phyloP scores from a whole-genome alignment of 2,329 filamentous ascomycete genomes.

The Chlorencoelia australis region DNA sequence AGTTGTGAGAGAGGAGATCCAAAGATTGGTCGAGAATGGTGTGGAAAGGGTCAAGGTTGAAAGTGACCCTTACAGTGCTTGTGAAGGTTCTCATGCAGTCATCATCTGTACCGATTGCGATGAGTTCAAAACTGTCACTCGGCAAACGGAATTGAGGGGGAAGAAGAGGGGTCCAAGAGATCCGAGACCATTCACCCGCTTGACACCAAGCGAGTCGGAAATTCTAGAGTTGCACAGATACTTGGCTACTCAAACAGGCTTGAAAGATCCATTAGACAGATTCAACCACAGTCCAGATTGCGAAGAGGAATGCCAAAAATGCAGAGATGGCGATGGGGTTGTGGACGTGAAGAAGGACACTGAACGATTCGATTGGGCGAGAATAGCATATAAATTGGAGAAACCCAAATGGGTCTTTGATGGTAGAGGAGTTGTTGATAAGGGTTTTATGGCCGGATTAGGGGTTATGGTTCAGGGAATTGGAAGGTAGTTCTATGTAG shows the following conservation, averaged over 20 bases:
- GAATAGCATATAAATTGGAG: slow-evolving; percentile 34
- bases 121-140: slow-evolving; percentile 33
- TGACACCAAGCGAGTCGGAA: not conserved
- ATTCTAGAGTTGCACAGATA: not conserved
- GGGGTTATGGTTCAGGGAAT: slow-evolving; percentile 21
- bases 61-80: slow-evolving; percentile 34
- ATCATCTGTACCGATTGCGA: slow-evolving; percentile 44
- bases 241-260: not conserved
- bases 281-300: slow-evolving; percentile 21
- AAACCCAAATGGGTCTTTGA: slow-evolving; percentile 41
- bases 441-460: slow-evolving; percentile 19
- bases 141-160: not conserved
- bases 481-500: too few relatives aligned
- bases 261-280: slow-evolving; percentile 4
- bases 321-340: slow-evolving; percentile 13
- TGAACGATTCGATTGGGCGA: slow-evolving; percentile 34
- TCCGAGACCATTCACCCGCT: slow-evolving; percentile 16
- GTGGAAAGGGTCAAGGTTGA: slow-evolving; percentile 31
- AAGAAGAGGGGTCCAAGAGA: slow-evolving; percentile 4
- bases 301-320: slow-evolving; percentile 25
- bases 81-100: slow-evolving; percentile 35
- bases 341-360: slow-evolving; percentile 6
- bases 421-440: slow-evolving; percentile 29
- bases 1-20: slow-evolving; percentile 32
- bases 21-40: slow-evolving; percentile 22